Evolutionary conservation across 2,329 filamentous ascomycete species (phyloP).

Genomic region (Xylaria arbuscula): DNA sequence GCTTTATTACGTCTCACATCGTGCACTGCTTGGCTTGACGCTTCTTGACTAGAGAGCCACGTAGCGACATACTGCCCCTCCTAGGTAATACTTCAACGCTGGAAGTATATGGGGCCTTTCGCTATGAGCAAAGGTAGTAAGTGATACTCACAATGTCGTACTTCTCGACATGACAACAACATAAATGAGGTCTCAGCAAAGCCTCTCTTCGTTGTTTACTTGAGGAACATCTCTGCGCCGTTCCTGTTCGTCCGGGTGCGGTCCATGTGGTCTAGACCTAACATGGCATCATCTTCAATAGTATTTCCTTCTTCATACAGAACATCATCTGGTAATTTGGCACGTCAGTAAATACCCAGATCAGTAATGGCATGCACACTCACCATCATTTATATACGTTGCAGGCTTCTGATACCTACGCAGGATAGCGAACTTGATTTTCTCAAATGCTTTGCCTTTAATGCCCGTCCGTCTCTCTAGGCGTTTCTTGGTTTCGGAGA

Average conservation of each 20-base stretch:
- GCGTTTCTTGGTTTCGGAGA: slow-evolving; percentile 93
- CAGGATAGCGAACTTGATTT: slow-evolving; percentile 94
- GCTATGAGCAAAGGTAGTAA: slow-evolving; percentile 18
- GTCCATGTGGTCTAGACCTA: slow-evolving; percentile 75
- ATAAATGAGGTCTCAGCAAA: slow-evolving; percentile 17
- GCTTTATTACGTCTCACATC: slow-evolving; percentile 14
- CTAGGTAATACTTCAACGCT: slow-evolving; percentile 28
- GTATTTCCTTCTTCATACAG: slow-evolving; percentile 62
- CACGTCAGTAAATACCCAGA: slow-evolving; percentile 41
- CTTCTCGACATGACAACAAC: slow-evolving; percentile 26
- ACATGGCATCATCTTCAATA: slow-evolving; percentile 67
- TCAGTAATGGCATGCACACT: slow-evolving; percentile 50
- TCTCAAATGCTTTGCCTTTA: slow-evolving; percentile 98
- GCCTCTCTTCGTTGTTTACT: slow-evolving; percentile 35
- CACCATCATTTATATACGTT: slow-evolving; percentile 88
- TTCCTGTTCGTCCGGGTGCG: slow-evolving; percentile 68
- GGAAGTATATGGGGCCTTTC: slow-evolving; percentile 28
- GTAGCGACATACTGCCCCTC: slow-evolving; percentile 8
- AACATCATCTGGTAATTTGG: slow-evolving; percentile 63
- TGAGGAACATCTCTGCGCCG: slow-evolving; percentile 72
- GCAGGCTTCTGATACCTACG: slow-evolving; percentile 74
- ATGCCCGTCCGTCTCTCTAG: slow-evolving; percentile 91
- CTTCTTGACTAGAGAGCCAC: slow-evolving; percentile 17
- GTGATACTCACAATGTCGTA: slow-evolving; percentile 16
- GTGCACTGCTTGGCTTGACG: slow-evolving; percentile 23